These are phyloP conservation scores for Lactarius sp. DNA, from an alignment of 768 basidiomycete genomes.

Conservation along the genomic window DNA sequence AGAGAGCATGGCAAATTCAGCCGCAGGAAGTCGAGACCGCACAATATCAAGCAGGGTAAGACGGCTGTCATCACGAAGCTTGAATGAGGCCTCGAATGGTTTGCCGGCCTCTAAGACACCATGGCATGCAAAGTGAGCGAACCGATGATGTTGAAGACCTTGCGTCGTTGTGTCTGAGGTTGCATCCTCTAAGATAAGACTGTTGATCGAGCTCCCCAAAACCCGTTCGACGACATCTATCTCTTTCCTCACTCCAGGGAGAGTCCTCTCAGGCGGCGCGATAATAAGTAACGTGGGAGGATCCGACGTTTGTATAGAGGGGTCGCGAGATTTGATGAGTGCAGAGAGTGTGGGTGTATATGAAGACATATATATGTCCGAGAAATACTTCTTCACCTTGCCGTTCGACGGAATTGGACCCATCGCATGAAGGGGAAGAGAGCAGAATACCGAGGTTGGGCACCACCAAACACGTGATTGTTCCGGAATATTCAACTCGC, in stretches of 20 bases:
- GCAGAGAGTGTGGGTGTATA: constrained; percentile 5
- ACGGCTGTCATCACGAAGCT: not conserved
- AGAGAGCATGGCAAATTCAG: constrained; percentile 14
- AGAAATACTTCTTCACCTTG: not conserved
- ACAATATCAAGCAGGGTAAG: constrained; percentile 10
- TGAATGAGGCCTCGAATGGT: constrained; percentile 3
- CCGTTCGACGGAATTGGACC: not conserved
- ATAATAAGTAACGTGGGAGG: constrained; percentile 1
- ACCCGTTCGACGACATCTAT: not conserved
- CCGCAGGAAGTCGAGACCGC: constrained; percentile 4
- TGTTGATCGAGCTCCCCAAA: not conserved
- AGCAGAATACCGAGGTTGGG: not conserved
- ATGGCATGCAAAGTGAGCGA: constrained; percentile 13
- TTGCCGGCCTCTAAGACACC: not conserved
- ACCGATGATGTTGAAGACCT: not conserved
- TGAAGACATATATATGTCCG: constrained; percentile 1
- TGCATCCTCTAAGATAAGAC: not conserved
- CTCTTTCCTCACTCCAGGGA: not conserved
- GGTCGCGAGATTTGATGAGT: constrained; percentile 3
- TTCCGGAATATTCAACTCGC: not conserved
- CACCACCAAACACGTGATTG: constrained; percentile 3
- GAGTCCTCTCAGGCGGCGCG: not conserved
- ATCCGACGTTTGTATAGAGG: not conserved
- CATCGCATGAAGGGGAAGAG: constrained; percentile 8
- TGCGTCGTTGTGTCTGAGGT: not conserved